Evolutionary conservation across 768 basidiomycete genomes (phyloP).

Genomic region (Xanthoconium purpureum): DNA sequence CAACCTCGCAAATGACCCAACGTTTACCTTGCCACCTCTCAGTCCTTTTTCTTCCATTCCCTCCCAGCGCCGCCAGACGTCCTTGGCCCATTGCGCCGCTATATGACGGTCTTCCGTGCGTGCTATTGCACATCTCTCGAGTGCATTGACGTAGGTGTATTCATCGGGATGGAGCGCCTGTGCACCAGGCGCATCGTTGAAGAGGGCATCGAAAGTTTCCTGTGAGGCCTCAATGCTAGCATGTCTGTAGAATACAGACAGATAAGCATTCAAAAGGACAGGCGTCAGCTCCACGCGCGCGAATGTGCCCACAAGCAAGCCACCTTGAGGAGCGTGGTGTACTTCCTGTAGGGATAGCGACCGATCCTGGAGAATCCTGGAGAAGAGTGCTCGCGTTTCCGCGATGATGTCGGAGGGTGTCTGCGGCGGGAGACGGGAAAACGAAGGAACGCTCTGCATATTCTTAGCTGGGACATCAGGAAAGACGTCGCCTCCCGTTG

Average conservation of each 20-base stretch:
- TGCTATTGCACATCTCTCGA: constrained; percentile 59
- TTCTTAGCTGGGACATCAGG: constrained; percentile 4
- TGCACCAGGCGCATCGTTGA: constrained; percentile 20
- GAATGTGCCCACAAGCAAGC: constrained; percentile 43
- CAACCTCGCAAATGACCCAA: constrained; percentile 38
- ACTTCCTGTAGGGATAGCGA: background rate
- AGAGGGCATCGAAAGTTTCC: constrained; percentile 51
- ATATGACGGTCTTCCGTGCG: constrained; percentile 43
- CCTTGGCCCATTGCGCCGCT: constrained; percentile 52
- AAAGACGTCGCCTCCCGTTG: background rate
- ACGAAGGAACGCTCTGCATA: constrained; percentile 14
- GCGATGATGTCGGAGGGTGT: constrained; percentile 65
- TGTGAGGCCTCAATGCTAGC: constrained; percentile 46
- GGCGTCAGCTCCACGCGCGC: constrained; percentile 53
- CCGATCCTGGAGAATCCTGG: constrained; percentile 51
- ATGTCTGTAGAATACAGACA: constrained; percentile 71
- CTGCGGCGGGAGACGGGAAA: constrained; percentile 65
- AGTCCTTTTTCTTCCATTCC: constrained; percentile 40
- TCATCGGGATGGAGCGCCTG: constrained; percentile 44
- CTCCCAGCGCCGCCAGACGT: constrained; percentile 68
- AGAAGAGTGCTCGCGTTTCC: constrained; percentile 67
- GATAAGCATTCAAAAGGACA: constrained; percentile 72
- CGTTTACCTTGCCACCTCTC: constrained; percentile 21
- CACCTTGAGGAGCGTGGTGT: background rate
- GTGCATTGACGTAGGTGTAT: constrained; percentile 57